phyloP scores from a whole-genome alignment of 1,139 yeast species.

The Scheffersomyces illinoinensis region DNA sequence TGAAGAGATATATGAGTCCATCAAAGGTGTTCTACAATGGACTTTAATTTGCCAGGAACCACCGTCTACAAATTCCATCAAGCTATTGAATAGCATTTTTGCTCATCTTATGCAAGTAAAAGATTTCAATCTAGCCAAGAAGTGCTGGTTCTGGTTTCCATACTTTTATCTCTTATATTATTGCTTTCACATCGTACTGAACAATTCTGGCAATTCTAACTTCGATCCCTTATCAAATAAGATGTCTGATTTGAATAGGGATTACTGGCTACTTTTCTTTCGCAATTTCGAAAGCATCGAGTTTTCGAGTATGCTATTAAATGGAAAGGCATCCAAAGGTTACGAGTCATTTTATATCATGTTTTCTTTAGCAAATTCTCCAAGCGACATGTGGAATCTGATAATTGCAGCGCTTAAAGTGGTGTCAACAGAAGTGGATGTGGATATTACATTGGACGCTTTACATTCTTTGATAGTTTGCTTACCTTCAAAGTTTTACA shows the following conservation, averaged over 20 bases:
- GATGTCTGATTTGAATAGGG: neutral
- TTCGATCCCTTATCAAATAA: neutral
- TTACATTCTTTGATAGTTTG: conserved; percentile 17
- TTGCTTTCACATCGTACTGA: conserved; percentile 9
- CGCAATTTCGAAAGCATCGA: conserved; percentile 4
- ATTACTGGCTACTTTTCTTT: neutral
- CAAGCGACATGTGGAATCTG: conserved; percentile 20
- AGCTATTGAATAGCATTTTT: conserved; percentile 11
- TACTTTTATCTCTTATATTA: conserved; percentile 25
- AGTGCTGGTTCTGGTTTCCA: conserved; percentile 16
- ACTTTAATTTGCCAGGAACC: conserved; percentile 29
- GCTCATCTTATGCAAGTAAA: conserved; percentile 9
- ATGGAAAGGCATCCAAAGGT: conserved; percentile 2
- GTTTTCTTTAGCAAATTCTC: conserved; percentile 10
- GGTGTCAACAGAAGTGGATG: conserved; percentile 10
- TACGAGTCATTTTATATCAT: conserved; percentile 17
- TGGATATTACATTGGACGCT: conserved; percentile 13
- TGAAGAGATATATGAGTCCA: conserved; percentile 18
- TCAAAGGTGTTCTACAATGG: conserved; percentile 34
- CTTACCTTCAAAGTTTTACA: conserved; percentile 9
- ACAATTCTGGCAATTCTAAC: neutral
- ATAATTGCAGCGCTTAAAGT: conserved; percentile 14
- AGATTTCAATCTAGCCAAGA: conserved; percentile 1
- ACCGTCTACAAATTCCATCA: conserved; percentile 17
- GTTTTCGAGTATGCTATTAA: neutral